Evolutionary conservation across 2,329 filamentous ascomycete genomes (phyloP).

Genomic region (Colletotrichum agaves): DNA sequence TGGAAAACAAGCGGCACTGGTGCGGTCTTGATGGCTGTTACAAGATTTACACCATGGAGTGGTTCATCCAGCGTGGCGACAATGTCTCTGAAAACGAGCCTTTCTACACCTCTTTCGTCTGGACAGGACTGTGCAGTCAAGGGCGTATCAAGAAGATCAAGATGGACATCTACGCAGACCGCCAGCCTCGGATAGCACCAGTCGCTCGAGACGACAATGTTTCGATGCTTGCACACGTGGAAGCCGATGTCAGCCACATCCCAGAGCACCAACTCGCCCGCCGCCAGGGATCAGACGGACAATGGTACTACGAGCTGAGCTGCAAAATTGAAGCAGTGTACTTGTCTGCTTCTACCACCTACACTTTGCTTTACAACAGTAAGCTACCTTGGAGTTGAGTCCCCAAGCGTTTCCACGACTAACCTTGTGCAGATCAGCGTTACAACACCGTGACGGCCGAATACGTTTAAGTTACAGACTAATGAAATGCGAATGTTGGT

Average conservation of each 20-base stretch:
- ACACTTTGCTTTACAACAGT: constrained; percentile 57
- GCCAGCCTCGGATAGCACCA: constrained; percentile 45
- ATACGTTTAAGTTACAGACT: constrained; percentile 47
- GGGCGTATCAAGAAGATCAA: constrained; percentile 49
- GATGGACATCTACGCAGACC: constrained; percentile 50
- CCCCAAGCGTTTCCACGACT: constrained; percentile 25
- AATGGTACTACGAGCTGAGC: constrained; percentile 52
- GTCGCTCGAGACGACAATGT: constrained; percentile 51
- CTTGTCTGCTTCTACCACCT: constrained; percentile 54
- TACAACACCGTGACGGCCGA: constrained; percentile 56
- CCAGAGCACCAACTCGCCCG: constrained; percentile 49
- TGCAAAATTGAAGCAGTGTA: constrained; percentile 55
- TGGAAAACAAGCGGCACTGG: constrained; percentile 49
- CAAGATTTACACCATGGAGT: constrained; percentile 54
- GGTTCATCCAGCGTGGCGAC: constrained; percentile 55
- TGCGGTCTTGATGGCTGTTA: constrained; percentile 50
- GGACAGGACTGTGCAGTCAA: constrained; percentile 45
- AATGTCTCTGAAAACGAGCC: constrained; percentile 53
- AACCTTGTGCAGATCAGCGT: constrained; percentile 46
- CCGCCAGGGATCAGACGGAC: constrained; percentile 49
- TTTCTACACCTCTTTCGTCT: constrained; percentile 47
- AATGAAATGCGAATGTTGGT: too few relatives aligned
- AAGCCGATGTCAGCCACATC: constrained; percentile 54
- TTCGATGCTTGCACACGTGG: constrained; percentile 48
- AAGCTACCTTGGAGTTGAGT: constrained; percentile 30